Percentiles rank a stretch among this genome's conserved stretches.
phyloP scores from a whole-genome alignment of 1,139 yeast species.

The Taphrina deformans region DNA sequence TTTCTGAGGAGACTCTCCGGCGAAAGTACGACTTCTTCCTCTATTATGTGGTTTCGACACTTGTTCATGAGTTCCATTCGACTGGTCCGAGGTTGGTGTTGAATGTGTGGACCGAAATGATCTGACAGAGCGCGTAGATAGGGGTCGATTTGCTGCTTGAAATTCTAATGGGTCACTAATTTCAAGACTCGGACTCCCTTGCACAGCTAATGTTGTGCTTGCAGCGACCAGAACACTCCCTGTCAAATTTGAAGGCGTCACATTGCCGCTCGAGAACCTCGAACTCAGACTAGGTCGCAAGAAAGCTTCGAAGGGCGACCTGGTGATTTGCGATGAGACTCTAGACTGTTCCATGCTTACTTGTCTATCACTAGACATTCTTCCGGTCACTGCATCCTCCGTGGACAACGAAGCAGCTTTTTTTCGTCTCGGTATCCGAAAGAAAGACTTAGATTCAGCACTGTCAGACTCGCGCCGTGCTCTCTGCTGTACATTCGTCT shows the following conservation, averaged over 20 bases:
- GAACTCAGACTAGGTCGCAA: constrained; percentile 17
- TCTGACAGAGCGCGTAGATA: constrained; percentile 1
- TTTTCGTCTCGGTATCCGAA: constrained; percentile 26
- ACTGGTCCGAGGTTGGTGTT: constrained; percentile 14
- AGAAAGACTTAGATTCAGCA: constrained; percentile 6
- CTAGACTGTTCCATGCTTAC: constrained; percentile 11
- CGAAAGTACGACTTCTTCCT: constrained; percentile 29
- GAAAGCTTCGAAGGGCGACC: constrained; percentile 24
- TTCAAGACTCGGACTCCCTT: constrained; percentile 23
- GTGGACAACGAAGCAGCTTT: background rate
- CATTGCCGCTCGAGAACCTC: constrained; percentile 3
- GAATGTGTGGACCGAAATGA: constrained; percentile 20
- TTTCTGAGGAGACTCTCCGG: constrained; percentile 12
- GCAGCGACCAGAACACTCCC: constrained; percentile 21
- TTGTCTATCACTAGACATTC: background rate
- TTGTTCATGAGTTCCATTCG: background rate
- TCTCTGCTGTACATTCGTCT: background rate
- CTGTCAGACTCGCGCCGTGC: background rate
- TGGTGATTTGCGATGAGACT: constrained; percentile 9
- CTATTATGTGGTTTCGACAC: background rate
- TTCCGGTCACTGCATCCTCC: background rate
- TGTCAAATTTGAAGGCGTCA: background rate
- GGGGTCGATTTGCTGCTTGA: background rate
- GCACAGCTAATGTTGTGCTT: constrained; percentile 19
- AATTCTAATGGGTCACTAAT: constrained; percentile 8